Percentiles rank a stretch among this genome's conserved stretches.
These are phyloP conservation scores for Cylindrotheca closterium DNA, from an alignment of 108 stramenopile genomes.

Conservation along the genomic window DNA sequence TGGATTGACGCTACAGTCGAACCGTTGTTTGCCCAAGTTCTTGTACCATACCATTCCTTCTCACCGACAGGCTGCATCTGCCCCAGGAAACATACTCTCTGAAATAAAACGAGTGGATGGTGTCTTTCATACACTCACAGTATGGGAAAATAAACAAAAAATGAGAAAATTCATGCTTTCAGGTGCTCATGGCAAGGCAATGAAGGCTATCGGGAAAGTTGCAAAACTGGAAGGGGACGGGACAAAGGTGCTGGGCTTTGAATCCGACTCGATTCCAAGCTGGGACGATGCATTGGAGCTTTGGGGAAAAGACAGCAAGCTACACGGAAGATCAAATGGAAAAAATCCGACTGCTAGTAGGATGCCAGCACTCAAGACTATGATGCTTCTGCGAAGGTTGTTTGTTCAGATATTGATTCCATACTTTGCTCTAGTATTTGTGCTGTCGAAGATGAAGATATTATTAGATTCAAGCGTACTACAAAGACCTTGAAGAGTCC, in stretches of 20 bases:
- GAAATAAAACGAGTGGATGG: constrained; percentile 3
- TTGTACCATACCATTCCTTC: constrained; percentile 14
- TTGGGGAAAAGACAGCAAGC: constrained; percentile 12
- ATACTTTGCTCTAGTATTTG: too few species aligned
- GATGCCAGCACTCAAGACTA: too few species aligned
- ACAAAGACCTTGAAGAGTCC: too few species aligned
- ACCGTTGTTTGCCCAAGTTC: constrained; percentile 5
- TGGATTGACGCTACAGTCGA: constrained; percentile 10
- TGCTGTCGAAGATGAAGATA: too few species aligned
- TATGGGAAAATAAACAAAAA: constrained; percentile 12
- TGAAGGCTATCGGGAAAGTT: too few species aligned
- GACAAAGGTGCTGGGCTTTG: constrained; percentile 17
- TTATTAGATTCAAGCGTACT: too few species aligned
- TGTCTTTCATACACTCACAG: constrained; percentile 17
- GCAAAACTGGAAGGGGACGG: constrained; percentile 10
- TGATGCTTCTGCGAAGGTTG: too few species aligned
- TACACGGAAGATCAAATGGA: constrained; percentile 10
- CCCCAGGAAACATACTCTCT: constrained; percentile 15
- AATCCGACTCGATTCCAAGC: constrained; percentile 18
- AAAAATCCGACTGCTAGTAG: too few species aligned
- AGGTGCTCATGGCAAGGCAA: constrained; percentile 28
- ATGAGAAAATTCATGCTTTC: constrained; percentile 13
- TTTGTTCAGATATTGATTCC: too few species aligned
- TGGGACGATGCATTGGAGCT: constrained; percentile 18
- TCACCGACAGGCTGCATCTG: constrained; percentile 11